phyloP scores from a whole-genome alignment of 2,329 filamentous ascomycete species.

The Fusarium mangiferae region DNA sequence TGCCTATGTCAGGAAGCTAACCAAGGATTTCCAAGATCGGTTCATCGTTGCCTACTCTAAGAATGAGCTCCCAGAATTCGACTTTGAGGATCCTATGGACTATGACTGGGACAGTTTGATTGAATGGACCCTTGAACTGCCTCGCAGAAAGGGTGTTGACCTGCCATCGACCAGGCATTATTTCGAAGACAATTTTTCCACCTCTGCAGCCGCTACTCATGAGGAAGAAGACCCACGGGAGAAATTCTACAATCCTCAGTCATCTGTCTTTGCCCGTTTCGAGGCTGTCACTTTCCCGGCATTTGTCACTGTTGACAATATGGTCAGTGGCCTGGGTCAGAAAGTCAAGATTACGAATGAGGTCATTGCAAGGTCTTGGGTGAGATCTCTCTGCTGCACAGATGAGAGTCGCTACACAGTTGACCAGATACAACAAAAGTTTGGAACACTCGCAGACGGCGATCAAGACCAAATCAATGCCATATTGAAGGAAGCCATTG shows the following conservation, averaged over 20 bases:
- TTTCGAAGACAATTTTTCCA: constrained; percentile 56
- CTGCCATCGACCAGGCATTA: constrained; percentile 59
- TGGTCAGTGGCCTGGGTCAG: constrained; percentile 1
- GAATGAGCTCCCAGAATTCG: constrained; percentile 67
- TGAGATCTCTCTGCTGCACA: constrained; percentile 68
- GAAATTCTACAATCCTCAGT: constrained; percentile 63
- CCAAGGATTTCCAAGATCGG: constrained; percentile 70
- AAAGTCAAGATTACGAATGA: constrained; percentile 44
- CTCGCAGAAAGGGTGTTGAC: constrained; percentile 56
- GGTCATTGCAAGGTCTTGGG: constrained; percentile 66
- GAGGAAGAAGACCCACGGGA: constrained; percentile 61
- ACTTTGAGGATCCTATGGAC: constrained; percentile 69
- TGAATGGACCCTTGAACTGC: constrained; percentile 70
- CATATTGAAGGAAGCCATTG: constrained; percentile 60
- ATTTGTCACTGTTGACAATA: constrained; percentile 45
- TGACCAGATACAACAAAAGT: constrained; percentile 60
- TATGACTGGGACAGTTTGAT: constrained; percentile 77
- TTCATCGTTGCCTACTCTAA: constrained; percentile 75
- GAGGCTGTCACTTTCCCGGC: constrained; percentile 63
- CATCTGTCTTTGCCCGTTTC: constrained; percentile 67
- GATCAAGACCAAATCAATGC: constrained; percentile 53
- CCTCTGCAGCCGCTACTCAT: constrained; percentile 50
- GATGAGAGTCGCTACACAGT: constrained; percentile 59
- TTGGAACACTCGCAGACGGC: constrained; percentile 59
- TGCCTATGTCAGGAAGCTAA: constrained; percentile 63